Conservation (phyloP, 352 stramenopile species). For the Pythium aristosporum region DNA sequence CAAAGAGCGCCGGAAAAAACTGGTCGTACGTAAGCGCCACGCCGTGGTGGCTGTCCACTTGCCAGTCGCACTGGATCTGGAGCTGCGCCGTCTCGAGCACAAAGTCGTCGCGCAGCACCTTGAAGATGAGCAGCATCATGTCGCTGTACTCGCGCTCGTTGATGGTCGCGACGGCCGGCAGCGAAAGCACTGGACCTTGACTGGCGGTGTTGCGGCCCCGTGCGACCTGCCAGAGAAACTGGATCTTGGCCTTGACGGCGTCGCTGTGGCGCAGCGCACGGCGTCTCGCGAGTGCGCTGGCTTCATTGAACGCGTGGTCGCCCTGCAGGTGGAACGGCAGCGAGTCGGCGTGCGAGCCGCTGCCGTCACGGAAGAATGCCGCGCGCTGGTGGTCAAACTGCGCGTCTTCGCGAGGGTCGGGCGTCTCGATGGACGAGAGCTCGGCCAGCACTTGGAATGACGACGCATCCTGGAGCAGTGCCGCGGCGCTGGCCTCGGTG, state of each 20-base stretch:
- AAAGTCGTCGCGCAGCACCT: conserved; percentile 73
- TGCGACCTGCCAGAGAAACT: conserved; percentile 69
- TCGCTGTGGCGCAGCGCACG: conserved; percentile 52
- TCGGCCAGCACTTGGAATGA: conserved; percentile 78
- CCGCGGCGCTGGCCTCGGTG: conserved; percentile 17
- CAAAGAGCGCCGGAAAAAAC: conserved; percentile 70
- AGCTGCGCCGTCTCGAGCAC: conserved; percentile 47
- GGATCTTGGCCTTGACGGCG: conserved; percentile 40
- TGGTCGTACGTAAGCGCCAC: conserved; percentile 53
- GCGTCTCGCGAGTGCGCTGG: conserved; percentile 50
- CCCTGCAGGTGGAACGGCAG: conserved; percentile 80
- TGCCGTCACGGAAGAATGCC: conserved; percentile 24
- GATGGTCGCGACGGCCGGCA: conserved; percentile 28
- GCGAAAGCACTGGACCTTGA: no score
- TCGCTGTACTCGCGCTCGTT: conserved; percentile 66
- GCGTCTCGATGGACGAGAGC: conserved; percentile 44
- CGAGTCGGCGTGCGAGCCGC: conserved; percentile 11
- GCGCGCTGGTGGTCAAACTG: conserved; percentile 73
- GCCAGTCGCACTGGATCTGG: conserved; percentile 80
- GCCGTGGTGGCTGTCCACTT: conserved; percentile 67
- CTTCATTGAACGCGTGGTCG: conserved; percentile 65
- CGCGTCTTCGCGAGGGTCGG: conserved; percentile 42
- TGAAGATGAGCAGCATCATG: conserved; percentile 80
- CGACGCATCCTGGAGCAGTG: conserved; percentile 40
- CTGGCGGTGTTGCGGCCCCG: conserved; percentile 35